These are phyloP conservation scores for Yamadazyma nakazawae DNA, from an alignment of 805 yeast genomes.

Conservation along the genomic window DNA sequence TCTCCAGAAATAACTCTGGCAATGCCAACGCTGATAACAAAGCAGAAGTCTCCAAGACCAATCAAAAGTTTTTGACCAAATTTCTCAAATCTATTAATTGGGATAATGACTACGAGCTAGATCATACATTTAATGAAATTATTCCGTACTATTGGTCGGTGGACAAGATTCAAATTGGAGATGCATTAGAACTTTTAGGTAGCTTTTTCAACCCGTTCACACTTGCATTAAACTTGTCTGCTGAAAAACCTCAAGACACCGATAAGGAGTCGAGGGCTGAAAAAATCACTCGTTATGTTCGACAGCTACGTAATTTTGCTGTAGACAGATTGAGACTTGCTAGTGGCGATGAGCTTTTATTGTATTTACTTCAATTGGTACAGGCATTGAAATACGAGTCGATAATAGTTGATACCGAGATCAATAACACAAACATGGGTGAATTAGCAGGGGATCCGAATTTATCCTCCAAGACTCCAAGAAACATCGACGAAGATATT, in stretches of 20 bases:
- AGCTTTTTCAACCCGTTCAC: slow-evolving; percentile 60
- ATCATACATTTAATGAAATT: slow-evolving; percentile 68
- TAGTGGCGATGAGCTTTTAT: slow-evolving; percentile 71
- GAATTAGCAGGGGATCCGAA: slow-evolving; percentile 1
- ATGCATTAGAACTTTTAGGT: slow-evolving; percentile 81
- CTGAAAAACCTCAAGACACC: not conserved
- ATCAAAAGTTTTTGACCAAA: slow-evolving; percentile 56
- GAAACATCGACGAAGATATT: slow-evolving; percentile 4
- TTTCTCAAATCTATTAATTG: slow-evolving; percentile 85
- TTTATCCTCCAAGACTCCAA: not conserved
- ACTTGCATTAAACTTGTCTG: slow-evolving; percentile 14
- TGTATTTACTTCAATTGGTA: slow-evolving; percentile 83
- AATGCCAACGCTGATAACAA: slow-evolving; percentile 10
- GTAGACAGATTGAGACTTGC: slow-evolving; percentile 79
- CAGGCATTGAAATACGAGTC: slow-evolving; percentile 85
- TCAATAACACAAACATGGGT: slow-evolving; percentile 1
- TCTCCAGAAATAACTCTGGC: slow-evolving; percentile 28
- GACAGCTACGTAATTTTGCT: slow-evolving; percentile 73
- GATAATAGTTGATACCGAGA: slow-evolving; percentile 17
- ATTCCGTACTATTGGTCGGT: slow-evolving; percentile 56
- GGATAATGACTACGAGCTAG: slow-evolving; percentile 78
- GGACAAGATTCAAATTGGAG: slow-evolving; percentile 77
- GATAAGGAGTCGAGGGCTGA: slow-evolving; percentile 26
- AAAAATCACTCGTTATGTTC: slow-evolving; percentile 38
- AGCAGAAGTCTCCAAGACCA: slow-evolving; percentile 35